Base-by-base conservation (phyloP, 441 rosid species). In the Biscutella laevigata region DNA sequence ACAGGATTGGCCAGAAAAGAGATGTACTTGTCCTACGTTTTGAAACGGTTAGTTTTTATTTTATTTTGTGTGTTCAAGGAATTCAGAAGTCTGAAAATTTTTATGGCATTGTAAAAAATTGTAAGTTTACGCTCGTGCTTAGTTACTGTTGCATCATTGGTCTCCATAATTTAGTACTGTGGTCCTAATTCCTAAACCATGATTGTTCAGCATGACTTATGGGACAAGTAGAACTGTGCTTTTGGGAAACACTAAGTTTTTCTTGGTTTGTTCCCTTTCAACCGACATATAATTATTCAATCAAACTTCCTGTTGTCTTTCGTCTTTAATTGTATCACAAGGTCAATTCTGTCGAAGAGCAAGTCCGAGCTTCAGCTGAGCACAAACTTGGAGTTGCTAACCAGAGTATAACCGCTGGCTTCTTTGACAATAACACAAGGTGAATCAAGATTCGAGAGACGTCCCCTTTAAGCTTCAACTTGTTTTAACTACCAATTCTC, bases 301-400 rank as follows among this genome's bases (percentile, higher is more conserved):
- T 59, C 16, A 26, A 26, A n/a, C 13, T 35, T 24, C 7, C 41
- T 59, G 17, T 19, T 50, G 21, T 81, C 74, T 11, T 16, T 48
- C 14, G 24, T 40, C 41, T 39, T 45, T 68, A 9, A 57, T 59
- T 36, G 35, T 67, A 32, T 59, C 29, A 30, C 64, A 62, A 88
- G 97, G 97, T 86, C 62, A 77, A 82, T 78, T 80, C 94, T 49
- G 95, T 89, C 51, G 95, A 86, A 71, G 95, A 89, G 70, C 95
- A 89, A 86, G 97, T 89, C 27, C 79, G 97, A 73, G 95, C 94
- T 71, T 64, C 97, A 30, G 95, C 97, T 14, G 95, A 89, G 72
- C 97, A 89, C 74, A 89, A 89, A 78, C 82, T 89, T 51, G 97
- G 97, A 68, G 95, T 89, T 71, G 97, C 95, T 71, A 86, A 89